Percentiles rank a stretch among this genome's conserved stretches.
These are phyloP conservation scores for Annulohypoxylon stygium DNA, from an alignment of 495 filamentous ascomycete species.

Conservation along the genomic window DNA sequence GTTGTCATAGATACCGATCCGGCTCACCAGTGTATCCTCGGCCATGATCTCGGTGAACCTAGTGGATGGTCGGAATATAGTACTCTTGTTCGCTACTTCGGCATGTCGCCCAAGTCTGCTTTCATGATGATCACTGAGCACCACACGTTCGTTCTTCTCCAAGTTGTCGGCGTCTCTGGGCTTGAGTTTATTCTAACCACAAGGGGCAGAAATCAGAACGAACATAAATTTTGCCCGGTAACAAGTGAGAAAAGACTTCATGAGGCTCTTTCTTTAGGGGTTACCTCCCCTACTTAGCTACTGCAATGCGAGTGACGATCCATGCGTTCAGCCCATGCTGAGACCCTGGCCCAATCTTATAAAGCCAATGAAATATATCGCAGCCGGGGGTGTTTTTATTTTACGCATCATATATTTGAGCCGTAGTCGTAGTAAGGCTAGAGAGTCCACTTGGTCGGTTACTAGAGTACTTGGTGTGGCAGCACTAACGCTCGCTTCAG, in stretches of 20 bases:
- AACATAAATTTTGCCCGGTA: not conserved
- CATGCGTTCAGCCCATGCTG: not conserved
- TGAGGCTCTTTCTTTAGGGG: not conserved
- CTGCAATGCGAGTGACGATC: not conserved
- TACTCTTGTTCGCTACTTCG: not conserved
- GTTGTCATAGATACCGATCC: constrained; percentile 46
- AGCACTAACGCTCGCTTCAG: constrained; percentile 18
- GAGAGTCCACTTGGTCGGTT: constrained; percentile 6
- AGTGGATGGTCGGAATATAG: not conserved
- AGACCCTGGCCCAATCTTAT: not conserved
- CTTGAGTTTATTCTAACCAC: not conserved
- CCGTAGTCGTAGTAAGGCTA: constrained; percentile 16
- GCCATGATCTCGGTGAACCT: constrained; percentile 14
- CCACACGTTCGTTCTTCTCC: not conserved
- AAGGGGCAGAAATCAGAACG: not conserved
- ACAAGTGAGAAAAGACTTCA: not conserved
- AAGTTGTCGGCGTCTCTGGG: not conserved
- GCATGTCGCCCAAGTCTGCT: not conserved
- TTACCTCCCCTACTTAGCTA: not conserved
- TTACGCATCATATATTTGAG: not conserved
- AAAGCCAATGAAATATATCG: constrained; percentile 17
- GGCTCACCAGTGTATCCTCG: constrained; percentile 24
- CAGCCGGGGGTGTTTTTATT: not conserved
- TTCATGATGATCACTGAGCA: not conserved
- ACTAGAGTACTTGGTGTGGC: constrained; percentile 34